Evolutionary conservation across 177 flowering plant species (phyloP).

Genomic region (Tripterygium wilfordii): DNA sequence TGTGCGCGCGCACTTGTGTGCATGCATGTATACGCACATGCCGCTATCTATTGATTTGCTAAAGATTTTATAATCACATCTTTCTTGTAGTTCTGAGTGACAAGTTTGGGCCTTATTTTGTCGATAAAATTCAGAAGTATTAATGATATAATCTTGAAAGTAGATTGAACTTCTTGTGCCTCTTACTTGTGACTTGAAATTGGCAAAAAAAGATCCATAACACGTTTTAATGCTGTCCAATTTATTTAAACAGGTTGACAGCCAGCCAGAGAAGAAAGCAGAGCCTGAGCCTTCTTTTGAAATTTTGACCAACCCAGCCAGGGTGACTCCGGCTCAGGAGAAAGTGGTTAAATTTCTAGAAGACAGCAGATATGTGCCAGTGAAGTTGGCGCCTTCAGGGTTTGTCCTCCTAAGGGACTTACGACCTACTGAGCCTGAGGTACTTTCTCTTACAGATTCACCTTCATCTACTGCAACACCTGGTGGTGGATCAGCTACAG

Average conservation of each 20-base stretch:
- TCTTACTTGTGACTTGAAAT: no score
- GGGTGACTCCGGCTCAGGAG: slow-evolving; percentile 95
- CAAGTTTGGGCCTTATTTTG: no score
- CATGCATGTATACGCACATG: no score
- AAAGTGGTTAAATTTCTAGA: slow-evolving; percentile 73
- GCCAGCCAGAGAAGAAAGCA: slow-evolving; percentile 54
- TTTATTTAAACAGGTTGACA: slow-evolving; percentile 76
- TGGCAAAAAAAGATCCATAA: no score
- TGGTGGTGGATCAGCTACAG: slow-evolving; percentile 41
- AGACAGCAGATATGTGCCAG: slow-evolving; percentile 86
- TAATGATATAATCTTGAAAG: no score
- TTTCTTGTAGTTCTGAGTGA: no score
- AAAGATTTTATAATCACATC: no score
- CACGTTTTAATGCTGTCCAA: no score
- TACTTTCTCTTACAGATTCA: slow-evolving; percentile 76
- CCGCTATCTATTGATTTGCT: no score
- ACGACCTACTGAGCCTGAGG: slow-evolving; percentile 81
- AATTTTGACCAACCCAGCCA: slow-evolving; percentile 77
- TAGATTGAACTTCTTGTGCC: no score
- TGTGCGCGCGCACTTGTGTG: no score
- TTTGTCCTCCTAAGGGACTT: slow-evolving; percentile 85
- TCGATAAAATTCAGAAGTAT: no score
- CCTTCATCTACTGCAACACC: slow-evolving; percentile 61
- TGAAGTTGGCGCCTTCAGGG: slow-evolving; percentile 79
- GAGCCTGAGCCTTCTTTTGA: slow-evolving; percentile 85